Conservation (phyloP, 2,329 filamentous ascomycete genomes). For the Pochonia chlamydosporia region DNA sequence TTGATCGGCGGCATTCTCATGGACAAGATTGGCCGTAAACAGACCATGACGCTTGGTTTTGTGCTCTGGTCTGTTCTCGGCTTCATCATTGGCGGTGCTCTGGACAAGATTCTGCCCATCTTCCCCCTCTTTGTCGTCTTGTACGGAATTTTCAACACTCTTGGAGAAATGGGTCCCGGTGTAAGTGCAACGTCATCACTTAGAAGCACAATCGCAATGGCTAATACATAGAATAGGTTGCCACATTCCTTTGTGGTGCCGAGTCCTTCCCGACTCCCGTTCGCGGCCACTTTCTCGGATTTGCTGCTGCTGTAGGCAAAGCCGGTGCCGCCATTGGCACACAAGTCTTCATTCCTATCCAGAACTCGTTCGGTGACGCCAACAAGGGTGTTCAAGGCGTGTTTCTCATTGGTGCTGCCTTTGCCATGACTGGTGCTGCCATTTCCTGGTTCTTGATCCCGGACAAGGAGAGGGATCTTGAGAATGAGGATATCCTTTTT, state of each 20-base stretch:
- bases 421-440: conserved; percentile 17
- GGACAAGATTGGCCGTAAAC: conserved; percentile 31
- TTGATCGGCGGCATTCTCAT: conserved; percentile 33
- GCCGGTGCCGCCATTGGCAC: conserved; percentile 45
- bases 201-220: neutral
- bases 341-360: conserved; percentile 15
- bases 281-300: conserved; percentile 42
- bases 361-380: conserved; percentile 14
- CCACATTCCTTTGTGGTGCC: conserved; percentile 40
- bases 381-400: conserved; percentile 19
- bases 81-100: conserved; percentile 42
- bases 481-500: conserved; percentile 15
- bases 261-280: conserved; percentile 46
- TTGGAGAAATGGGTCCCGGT: conserved; percentile 27
- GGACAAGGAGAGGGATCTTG: conserved; percentile 13
- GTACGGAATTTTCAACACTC: conserved; percentile 41
- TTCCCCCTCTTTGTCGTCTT: conserved; percentile 45
- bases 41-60: conserved; percentile 18
- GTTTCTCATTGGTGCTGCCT: conserved; percentile 20
- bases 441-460: conserved; percentile 22
- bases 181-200: conserved; percentile 37
- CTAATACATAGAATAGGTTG: conserved; percentile 8
- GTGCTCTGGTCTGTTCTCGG: conserved; percentile 31
- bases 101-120: conserved; percentile 37
- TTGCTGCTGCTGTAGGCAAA: conserved; percentile 45